Evolutionary conservation across 2,329 filamentous ascomycete genomes (phyloP).

Genomic region (Mycosphaerella arachidis): DNA sequence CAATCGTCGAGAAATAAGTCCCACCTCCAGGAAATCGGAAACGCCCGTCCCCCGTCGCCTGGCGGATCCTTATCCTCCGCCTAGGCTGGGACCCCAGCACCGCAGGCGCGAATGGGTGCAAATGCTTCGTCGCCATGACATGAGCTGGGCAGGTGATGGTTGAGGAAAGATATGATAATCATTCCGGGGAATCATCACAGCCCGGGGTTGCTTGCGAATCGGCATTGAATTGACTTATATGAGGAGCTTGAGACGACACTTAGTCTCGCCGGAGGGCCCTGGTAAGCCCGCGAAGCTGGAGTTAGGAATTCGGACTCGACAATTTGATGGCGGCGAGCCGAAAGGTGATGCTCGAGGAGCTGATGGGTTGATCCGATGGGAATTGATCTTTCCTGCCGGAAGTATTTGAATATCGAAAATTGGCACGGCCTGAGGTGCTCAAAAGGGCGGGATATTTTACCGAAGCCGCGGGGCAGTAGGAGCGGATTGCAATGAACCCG

Average conservation of each 20-base stretch:
- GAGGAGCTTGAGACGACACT: too few species aligned
- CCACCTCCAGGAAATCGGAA: slow-evolving; percentile 50
- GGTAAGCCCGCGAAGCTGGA: slow-evolving; percentile 24
- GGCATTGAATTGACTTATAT: slow-evolving; percentile 25
- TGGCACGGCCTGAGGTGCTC: slow-evolving; percentile 17
- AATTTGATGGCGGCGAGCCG: slow-evolving; percentile 23
- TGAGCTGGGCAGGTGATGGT: slow-evolving; percentile 31
- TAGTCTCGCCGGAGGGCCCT: too few species aligned
- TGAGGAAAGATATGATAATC: background rate
- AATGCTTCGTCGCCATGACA: slow-evolving; percentile 3
- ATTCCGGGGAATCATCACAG: slow-evolving; percentile 27
- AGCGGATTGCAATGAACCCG: slow-evolving; percentile 46
- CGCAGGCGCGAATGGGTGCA: slow-evolving; percentile 6
- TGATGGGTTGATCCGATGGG: too few species aligned
- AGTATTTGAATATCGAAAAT: slow-evolving; percentile 25
- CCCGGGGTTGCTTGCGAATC: slow-evolving; percentile 36
- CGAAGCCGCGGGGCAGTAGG: slow-evolving; percentile 42
- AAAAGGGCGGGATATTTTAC: slow-evolving; percentile 32
- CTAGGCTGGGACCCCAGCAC: slow-evolving; percentile 22
- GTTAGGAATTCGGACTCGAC: slow-evolving; percentile 19
- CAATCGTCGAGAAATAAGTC: slow-evolving; percentile 52
- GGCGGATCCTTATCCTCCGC: slow-evolving; percentile 48
- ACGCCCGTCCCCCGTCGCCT: slow-evolving; percentile 58
- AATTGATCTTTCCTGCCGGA: slow-evolving; percentile 14
- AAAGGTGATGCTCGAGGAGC: slow-evolving; percentile 32